Evolutionary conservation across 805 yeast genomes (phyloP).

Genomic region (Isabelozyma heimii): DNA sequence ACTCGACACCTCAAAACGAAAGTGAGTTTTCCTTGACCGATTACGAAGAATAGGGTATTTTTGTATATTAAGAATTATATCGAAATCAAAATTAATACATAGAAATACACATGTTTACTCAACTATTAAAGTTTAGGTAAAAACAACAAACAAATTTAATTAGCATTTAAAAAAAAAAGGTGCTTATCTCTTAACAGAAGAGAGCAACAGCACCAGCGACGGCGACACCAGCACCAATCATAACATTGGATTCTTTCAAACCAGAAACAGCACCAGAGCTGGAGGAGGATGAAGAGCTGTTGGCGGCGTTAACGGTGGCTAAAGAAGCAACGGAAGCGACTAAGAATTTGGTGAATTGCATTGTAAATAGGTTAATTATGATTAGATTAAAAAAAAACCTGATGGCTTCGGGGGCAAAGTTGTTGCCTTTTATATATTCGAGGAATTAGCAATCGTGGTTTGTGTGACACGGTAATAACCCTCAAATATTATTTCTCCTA

Average conservation of each 20-base stretch:
- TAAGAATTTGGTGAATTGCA: slow-evolving; percentile 8
- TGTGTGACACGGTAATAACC: not conserved
- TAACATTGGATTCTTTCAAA: slow-evolving; percentile 3
- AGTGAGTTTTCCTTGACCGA: not conserved
- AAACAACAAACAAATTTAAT: not conserved
- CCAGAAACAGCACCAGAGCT: slow-evolving; percentile 6
- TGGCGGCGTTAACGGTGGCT: slow-evolving; percentile 8
- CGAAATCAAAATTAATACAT: not conserved
- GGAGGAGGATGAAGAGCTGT: slow-evolving; percentile 1
- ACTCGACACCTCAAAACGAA: not conserved
- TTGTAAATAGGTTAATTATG: not conserved
- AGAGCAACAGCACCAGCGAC: slow-evolving; percentile 16
- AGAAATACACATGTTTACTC: not conserved
- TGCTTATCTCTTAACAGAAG: slow-evolving; percentile 5
- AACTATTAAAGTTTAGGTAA: not conserved
- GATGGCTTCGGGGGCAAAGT: not conserved
- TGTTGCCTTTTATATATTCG: not conserved
- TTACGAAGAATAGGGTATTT: not conserved
- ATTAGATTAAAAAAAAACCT: too few species aligned
- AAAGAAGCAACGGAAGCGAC: slow-evolving; percentile 7
- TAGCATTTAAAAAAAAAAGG: not conserved
- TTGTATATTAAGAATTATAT: not conserved
- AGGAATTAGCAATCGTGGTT: not conserved
- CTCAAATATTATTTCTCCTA: not conserved
- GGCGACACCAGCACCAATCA: slow-evolving; percentile 12